Percentiles rank a stretch among this genome's conserved stretches.
Evolutionary conservation across 2,329 filamentous ascomycete species (phyloP).

Genomic region (Hypoxylon sp.): DNA sequence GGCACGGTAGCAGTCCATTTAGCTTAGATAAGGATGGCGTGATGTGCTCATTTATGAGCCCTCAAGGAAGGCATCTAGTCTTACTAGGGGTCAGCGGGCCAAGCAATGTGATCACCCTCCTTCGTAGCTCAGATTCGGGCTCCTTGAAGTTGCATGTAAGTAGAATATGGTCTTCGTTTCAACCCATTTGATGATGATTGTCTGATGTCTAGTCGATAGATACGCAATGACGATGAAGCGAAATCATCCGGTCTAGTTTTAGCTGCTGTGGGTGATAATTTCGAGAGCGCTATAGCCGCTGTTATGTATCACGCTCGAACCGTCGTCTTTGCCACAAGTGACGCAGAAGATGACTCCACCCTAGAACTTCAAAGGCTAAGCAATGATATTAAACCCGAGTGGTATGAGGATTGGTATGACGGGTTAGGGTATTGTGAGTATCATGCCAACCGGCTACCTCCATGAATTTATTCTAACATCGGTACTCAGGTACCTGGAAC

Average conservation of each 20-base stretch:
- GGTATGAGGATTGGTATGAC: constrained; percentile 92
- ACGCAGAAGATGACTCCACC: constrained; percentile 58
- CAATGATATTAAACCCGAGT: constrained; percentile 69
- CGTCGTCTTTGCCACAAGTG: constrained; percentile 64
- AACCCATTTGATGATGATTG: background rate
- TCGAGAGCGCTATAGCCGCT: constrained; percentile 82
- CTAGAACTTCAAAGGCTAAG: constrained; percentile 62
- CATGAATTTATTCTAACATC: constrained; percentile 20
- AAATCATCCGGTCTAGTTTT: constrained; percentile 72
- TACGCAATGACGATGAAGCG: constrained; percentile 74
- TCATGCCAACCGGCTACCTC: background rate
- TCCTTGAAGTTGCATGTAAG: constrained; percentile 76
- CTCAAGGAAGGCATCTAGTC: constrained; percentile 79
- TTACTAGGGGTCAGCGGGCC: constrained; percentile 83
- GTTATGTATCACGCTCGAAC: constrained; percentile 90
- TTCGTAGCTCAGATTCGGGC: constrained; percentile 75
- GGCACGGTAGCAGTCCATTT: constrained; percentile 79
- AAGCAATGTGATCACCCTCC: constrained; percentile 75
- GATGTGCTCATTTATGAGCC: constrained; percentile 80
- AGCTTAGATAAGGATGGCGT: constrained; percentile 82
- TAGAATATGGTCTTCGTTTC: background rate
- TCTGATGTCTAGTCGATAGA: constrained; percentile 54
- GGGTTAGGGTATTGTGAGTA: constrained; percentile 84
- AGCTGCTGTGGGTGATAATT: constrained; percentile 77
- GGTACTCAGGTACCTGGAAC: constrained; percentile 83